Conservation (phyloP, 2,329 filamentous ascomycete genomes). For the Botryotinia convoluta region DNA sequence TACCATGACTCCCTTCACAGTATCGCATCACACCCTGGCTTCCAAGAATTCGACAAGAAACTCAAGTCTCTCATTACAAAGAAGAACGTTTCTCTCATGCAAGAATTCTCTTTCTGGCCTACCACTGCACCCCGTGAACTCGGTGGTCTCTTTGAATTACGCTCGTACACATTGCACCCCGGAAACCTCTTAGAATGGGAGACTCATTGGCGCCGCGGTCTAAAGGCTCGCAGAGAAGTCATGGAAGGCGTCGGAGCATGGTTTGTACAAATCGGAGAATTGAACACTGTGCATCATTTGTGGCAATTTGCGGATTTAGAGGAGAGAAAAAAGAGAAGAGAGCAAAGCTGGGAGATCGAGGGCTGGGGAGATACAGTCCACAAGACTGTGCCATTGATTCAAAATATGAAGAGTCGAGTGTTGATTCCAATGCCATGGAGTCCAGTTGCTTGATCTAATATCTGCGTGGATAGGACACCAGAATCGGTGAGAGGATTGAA, state of each 20-base stretch:
- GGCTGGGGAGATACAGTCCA: constrained; percentile 98
- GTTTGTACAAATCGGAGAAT: constrained; percentile 97
- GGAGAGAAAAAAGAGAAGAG: constrained; percentile 83
- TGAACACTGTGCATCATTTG: constrained; percentile 96
- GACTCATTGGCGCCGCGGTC: constrained; percentile 91
- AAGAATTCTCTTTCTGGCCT: constrained; percentile 99
- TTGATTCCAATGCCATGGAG: constrained; percentile 96
- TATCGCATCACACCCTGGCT: constrained; percentile 81
- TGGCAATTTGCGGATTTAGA: constrained; percentile 99
- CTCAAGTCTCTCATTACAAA: constrained; percentile 80
- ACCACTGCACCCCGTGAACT: constrained; percentile 86
- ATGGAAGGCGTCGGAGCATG: constrained; percentile 98
- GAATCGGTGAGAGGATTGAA: neutral
- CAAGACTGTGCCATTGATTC: constrained; percentile 96
- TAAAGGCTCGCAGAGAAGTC: constrained; percentile 87
- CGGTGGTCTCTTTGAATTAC: constrained; percentile 90
- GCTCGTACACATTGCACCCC: constrained; percentile 93
- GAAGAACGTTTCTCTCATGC: constrained; percentile 92
- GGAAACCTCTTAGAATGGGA: constrained; percentile 98
- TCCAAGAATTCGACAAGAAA: constrained; percentile 76
- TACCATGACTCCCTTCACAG: constrained; percentile 89
- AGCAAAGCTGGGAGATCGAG: constrained; percentile 92
- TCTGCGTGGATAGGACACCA: neutral
- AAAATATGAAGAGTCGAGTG: constrained; percentile 92
- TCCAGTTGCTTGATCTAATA: constrained; percentile 59